Evolutionary conservation across 2,329 filamentous ascomycete genomes (phyloP).

Genomic region (Aspergillus sp.): DNA sequence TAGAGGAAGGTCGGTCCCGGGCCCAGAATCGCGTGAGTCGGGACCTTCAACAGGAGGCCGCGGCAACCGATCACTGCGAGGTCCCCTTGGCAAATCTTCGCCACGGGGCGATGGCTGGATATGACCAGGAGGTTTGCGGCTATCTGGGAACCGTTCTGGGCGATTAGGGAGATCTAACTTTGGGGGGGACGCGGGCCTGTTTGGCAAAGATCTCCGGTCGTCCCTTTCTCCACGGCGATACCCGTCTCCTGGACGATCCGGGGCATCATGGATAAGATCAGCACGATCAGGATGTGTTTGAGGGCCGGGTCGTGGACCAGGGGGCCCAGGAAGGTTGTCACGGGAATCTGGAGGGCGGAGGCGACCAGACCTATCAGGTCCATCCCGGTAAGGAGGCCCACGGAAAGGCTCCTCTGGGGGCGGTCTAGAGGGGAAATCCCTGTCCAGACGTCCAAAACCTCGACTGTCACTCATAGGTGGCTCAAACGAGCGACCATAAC

Average conservation of each 20-base stretch:
- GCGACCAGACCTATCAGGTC: constrained; percentile 37
- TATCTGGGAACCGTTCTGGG: constrained; percentile 39
- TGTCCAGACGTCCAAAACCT: constrained; percentile 39
- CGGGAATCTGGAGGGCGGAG: constrained; percentile 30
- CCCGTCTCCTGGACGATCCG: constrained; percentile 28
- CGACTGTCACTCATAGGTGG: constrained; percentile 31
- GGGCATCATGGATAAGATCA: constrained; percentile 34
- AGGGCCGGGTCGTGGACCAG: constrained; percentile 26
- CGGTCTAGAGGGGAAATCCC: constrained; percentile 34
- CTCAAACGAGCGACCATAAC: constrained; percentile 38
- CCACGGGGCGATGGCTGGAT: constrained; percentile 29
- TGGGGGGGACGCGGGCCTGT: constrained; percentile 27
- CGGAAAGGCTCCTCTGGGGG: constrained; percentile 41
- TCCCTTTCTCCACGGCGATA: constrained; percentile 36
- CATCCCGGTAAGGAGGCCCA: constrained; percentile 37
- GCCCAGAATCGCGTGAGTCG: constrained; percentile 39
- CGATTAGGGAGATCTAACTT: constrained; percentile 33
- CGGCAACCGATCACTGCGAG: constrained; percentile 45
- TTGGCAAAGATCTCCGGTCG: constrained; percentile 30
- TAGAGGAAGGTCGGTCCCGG: constrained; percentile 45
- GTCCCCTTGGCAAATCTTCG: constrained; percentile 54
- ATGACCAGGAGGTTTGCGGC: constrained; percentile 33
- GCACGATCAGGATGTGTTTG: constrained; percentile 33
- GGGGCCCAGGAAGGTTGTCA: constrained; percentile 25
- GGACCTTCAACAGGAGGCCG: constrained; percentile 25